phyloP scores from a whole-genome alignment of 2,329 filamentous ascomycete genomes.

The Lachnellula cervina region DNA sequence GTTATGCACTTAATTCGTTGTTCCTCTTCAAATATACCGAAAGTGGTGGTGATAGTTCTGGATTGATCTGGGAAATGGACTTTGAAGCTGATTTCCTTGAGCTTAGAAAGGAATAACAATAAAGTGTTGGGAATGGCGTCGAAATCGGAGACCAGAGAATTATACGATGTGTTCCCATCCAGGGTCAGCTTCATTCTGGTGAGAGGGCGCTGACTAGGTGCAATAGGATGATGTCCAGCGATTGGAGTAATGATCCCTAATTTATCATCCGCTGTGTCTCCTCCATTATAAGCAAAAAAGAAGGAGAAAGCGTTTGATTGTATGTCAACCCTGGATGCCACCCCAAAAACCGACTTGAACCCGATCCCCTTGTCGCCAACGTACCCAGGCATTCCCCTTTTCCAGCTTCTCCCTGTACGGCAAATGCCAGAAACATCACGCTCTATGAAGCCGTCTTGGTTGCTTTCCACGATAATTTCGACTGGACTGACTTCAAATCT shows the following conservation, averaged over 20 bases:
- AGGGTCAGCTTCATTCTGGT: conserved; percentile 12
- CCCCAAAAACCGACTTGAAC: conserved; percentile 34
- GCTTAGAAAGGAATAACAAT: conserved; percentile 9
- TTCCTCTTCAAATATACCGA: background rate
- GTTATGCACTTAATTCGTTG: no score
- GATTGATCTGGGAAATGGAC: background rate
- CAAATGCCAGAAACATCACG: conserved; percentile 36
- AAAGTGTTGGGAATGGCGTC: conserved; percentile 2
- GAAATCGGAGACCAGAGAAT: conserved; percentile 1
- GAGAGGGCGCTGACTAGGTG: background rate
- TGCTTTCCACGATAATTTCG: conserved; percentile 37
- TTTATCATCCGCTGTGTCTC: conserved; percentile 1
- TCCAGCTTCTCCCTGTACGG: conserved; percentile 33
- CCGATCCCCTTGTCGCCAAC: conserved; percentile 36
- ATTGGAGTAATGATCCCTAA: conserved; percentile 12
- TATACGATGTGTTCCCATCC: background rate
- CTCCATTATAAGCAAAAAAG: conserved; percentile 6
- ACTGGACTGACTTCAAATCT: conserved; percentile 7
- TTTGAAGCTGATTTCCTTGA: conserved; percentile 5
- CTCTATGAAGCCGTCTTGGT: conserved; percentile 32
- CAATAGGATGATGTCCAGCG: conserved; percentile 5
- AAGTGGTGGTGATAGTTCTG: background rate
- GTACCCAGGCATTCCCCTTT: conserved; percentile 25
- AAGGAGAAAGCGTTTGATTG: conserved; percentile 13
- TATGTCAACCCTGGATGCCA: conserved; percentile 34